Evolutionary conservation across 257 asterid species (phyloP).

Genomic region (Solanum commersonii): DNA sequence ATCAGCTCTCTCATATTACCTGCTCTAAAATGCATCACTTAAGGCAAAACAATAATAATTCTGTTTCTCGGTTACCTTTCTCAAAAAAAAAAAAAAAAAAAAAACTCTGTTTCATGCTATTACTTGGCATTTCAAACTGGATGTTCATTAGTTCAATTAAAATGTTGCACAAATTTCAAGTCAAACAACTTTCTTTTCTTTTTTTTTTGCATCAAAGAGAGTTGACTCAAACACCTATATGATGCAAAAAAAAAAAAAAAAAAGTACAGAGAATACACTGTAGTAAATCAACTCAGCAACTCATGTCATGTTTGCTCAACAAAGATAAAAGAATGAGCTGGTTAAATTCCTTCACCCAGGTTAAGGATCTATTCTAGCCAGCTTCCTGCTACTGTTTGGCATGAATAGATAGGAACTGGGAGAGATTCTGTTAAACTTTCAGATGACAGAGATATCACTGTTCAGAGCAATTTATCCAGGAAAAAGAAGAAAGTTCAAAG

Average conservation of each 20-base stretch:
- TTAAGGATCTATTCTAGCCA: background rate
- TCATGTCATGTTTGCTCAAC: background rate
- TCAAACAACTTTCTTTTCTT: background rate
- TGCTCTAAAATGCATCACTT: background rate
- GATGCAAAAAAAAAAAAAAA: background rate
- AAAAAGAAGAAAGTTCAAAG: background rate
- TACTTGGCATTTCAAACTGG: background rate
- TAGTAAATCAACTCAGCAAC: background rate
- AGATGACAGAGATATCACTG: background rate
- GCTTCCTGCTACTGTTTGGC: background rate
- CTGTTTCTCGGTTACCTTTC: background rate
- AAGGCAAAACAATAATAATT: background rate
- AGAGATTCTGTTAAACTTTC: background rate
- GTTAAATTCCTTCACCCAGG: background rate
- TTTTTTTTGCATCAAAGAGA: background rate
- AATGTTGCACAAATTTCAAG: background rate
- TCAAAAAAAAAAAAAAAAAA: too few species aligned
- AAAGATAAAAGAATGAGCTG: background rate
- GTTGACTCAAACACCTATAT: background rate
- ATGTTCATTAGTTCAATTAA: background rate
- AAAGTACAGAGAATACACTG: background rate
- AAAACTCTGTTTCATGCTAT: background rate
- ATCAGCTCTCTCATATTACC: background rate
- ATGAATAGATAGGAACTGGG: background rate
- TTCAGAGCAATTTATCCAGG: background rate